A percentile compares a stretch with the other conserved stretches of the same genome.
phyloP scores from a whole-genome alignment of 2,329 filamentous ascomycete species.

The Stemphylium lycopersici region DNA sequence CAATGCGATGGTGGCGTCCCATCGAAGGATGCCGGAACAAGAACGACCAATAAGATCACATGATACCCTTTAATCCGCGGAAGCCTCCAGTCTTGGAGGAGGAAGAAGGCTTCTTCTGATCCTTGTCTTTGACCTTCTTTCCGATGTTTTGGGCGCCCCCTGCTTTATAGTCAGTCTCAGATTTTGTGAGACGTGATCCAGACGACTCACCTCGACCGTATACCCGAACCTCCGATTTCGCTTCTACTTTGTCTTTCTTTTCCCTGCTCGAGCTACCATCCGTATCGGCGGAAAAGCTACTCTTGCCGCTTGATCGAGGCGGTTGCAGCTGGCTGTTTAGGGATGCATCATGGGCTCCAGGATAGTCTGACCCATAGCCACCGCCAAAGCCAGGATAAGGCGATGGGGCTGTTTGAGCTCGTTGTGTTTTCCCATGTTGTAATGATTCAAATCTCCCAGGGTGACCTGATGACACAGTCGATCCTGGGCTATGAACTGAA shows the following conservation, averaged over 20 bases:
- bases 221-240: slow-evolving; percentile 58
- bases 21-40: not conserved
- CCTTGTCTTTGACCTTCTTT: slow-evolving; percentile 60
- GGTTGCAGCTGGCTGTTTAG: slow-evolving; percentile 35
- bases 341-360: slow-evolving; percentile 40
- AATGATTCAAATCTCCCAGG: slow-evolving; percentile 40
- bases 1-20: not conserved
- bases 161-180: slow-evolving; percentile 46
- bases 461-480: slow-evolving; percentile 27
- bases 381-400: slow-evolving; percentile 35
- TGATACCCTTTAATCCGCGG: slow-evolving; percentile 49
- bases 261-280: slow-evolving; percentile 42
- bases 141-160: slow-evolving; percentile 61
- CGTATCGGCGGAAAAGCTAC: slow-evolving; percentile 49
- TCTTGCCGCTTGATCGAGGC: slow-evolving; percentile 47
- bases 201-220: slow-evolving; percentile 60
- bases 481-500: slow-evolving; percentile 29
- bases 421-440: slow-evolving; percentile 24
- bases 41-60: slow-evolving; percentile 24
- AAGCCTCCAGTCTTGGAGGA: slow-evolving; percentile 47
- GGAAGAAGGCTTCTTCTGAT: slow-evolving; percentile 52
- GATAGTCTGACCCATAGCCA: slow-evolving; percentile 34
- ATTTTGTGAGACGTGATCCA: slow-evolving; percentile 4
- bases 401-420: slow-evolving; percentile 26
- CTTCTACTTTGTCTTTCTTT: slow-evolving; percentile 54